These are phyloP conservation scores for Carex cristatella DNA, from an alignment of 176 grass and related monocot genomes.

Conservation along the genomic window DNA sequence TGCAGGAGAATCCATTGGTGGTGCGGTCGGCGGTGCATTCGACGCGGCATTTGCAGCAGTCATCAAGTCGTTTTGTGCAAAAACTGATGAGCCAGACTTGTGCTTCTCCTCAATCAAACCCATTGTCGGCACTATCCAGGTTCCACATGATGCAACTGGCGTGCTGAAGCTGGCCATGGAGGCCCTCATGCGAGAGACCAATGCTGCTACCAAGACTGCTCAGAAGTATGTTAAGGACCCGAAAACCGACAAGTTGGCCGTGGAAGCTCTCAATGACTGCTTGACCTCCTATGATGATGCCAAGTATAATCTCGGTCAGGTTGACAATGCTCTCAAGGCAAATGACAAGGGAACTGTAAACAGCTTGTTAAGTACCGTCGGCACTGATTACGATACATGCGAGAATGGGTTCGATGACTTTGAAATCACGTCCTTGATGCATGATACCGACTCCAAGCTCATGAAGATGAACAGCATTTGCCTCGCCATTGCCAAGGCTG, in stretches of 20 bases:
- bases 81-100: neutral
- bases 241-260: neutral
- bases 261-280: neutral
- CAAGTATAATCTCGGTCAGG: neutral
- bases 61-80: conserved; percentile 2
- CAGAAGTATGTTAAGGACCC: neutral
- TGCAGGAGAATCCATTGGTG: neutral
- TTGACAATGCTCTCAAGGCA: neutral
- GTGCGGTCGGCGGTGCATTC: neutral
- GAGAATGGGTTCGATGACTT: conserved; percentile 26
- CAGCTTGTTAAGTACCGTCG: neutral
- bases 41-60: neutral
- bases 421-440: neutral
- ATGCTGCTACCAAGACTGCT: neutral
- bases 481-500: conserved; percentile 18
- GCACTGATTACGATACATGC: conserved; percentile 22
- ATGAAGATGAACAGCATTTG: conserved; percentile 25
- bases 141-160: neutral
- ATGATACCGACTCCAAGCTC: conserved; percentile 9
- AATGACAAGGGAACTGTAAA: conserved; percentile 23
- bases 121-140: neutral
- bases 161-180: conserved; percentile 17
- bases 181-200: neutral
- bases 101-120: conserved; percentile 7
- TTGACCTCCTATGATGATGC: neutral